Percentiles rank a stretch among this genome's conserved stretches.
These are phyloP conservation scores for Dictyostelium firmibasis DNA, from an alignment of 78 protist genomes.

Conservation along the genomic window DNA sequence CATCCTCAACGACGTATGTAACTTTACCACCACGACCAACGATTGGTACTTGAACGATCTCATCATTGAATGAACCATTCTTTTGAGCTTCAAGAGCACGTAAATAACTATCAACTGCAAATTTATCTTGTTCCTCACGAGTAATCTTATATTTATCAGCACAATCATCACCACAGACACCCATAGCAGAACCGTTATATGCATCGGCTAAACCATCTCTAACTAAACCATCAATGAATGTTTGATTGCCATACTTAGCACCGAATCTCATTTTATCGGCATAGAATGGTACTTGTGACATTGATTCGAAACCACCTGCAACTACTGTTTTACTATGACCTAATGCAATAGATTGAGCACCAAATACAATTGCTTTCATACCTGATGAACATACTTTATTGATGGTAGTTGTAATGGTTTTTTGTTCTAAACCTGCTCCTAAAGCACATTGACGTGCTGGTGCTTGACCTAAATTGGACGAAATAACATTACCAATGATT, in stretches of 20 bases:
- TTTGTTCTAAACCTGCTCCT: slow-evolving; percentile 84
- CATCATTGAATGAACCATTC: slow-evolving; percentile 76
- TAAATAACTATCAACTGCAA: slow-evolving; percentile 87
- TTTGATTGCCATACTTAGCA: slow-evolving; percentile 84
- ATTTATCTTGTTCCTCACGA: slow-evolving; percentile 94
- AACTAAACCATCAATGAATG: slow-evolving; percentile 86
- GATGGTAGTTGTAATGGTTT: slow-evolving; percentile 72
- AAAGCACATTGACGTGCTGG: slow-evolving; percentile 95
- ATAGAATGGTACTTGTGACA: slow-evolving; percentile 96
- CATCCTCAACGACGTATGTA: slow-evolving; percentile 83
- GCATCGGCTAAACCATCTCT: slow-evolving; percentile 97
- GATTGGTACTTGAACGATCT: slow-evolving; percentile 85
- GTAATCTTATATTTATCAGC: slow-evolving; percentile 88
- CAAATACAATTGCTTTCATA: slow-evolving; percentile 96
- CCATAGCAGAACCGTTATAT: slow-evolving; percentile 92
- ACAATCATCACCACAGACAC: slow-evolving; percentile 94
- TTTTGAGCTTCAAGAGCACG: slow-evolving; percentile 81
- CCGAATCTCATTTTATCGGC: slow-evolving; percentile 87
- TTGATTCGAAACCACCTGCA: slow-evolving; percentile 98
- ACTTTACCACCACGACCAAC: slow-evolving; percentile 48
- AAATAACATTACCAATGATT: slow-evolving; percentile 93
- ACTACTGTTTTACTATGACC: slow-evolving; percentile 88
- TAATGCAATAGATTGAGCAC: slow-evolving; percentile 90
- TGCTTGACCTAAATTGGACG: slow-evolving; percentile 81
- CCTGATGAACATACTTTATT: slow-evolving; percentile 98